Evolutionary conservation across 495 filamentous ascomycete genomes (phyloP).

Genomic region (Neurospora sp.): DNA sequence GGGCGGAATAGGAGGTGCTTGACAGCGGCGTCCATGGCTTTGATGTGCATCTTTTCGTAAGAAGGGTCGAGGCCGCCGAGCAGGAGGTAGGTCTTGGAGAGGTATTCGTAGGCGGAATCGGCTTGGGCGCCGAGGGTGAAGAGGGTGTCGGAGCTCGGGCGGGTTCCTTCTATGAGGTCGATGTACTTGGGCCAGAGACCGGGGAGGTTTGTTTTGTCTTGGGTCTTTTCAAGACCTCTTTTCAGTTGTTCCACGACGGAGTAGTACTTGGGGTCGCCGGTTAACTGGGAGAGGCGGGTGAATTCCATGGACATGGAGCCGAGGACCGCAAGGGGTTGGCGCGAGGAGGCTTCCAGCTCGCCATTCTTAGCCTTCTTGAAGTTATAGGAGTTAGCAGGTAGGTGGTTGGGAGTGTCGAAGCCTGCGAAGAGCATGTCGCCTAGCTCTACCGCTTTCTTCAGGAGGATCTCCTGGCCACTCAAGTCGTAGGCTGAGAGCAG

Average conservation of each 20-base stretch:
- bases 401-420: conserved; percentile 85
- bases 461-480: conserved; percentile 46
- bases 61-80: conserved; percentile 29
- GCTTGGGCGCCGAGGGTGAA: conserved; percentile 65
- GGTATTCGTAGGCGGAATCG: conserved; percentile 83
- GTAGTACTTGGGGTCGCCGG: conserved; percentile 71
- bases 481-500: conserved; percentile 71
- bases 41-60: conserved; percentile 35
- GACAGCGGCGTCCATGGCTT: conserved; percentile 51
- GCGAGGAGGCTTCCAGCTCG: conserved; percentile 28
- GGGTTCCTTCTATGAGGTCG: conserved; percentile 36
- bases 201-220: conserved; percentile 57
- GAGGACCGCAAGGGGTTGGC: conserved; percentile 49
- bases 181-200: conserved; percentile 72
- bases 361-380: conserved; percentile 49
- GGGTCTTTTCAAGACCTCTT: conserved; percentile 57
- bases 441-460: conserved; percentile 73
- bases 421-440: conserved; percentile 73
- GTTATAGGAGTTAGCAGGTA: conserved; percentile 67
- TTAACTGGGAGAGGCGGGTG: conserved; percentile 74
- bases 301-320: conserved; percentile 79
- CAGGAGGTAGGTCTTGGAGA: conserved; percentile 57
- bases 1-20: conserved; percentile 61
- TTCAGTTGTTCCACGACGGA: conserved; percentile 74
- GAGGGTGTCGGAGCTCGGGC: conserved; percentile 15